Conservation (phyloP, 176 grass and related monocot species). For the Phyllostachys edulis region DNA sequence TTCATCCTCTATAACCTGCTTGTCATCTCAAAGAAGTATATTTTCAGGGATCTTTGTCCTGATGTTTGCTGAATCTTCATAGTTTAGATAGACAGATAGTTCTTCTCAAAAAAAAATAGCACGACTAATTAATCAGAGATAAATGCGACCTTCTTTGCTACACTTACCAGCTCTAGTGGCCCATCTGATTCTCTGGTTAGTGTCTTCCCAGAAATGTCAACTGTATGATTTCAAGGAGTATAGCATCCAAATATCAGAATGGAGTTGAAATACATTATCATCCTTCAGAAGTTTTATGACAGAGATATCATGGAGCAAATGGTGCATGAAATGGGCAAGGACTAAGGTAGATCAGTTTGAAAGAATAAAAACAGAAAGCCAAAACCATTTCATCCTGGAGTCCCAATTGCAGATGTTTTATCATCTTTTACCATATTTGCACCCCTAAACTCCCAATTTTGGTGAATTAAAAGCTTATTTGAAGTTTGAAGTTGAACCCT, state of each 20-base stretch:
- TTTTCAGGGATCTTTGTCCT: conserved; percentile 40
- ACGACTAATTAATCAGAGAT: conserved; percentile 52
- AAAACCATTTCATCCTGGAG: not conserved
- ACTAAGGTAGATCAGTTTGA: conserved; percentile 1
- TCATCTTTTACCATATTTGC: not conserved
- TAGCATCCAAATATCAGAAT: conserved; percentile 36
- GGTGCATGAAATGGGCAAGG: conserved; percentile 18
- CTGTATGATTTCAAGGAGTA: conserved; percentile 54
- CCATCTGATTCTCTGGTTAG: conserved; percentile 54
- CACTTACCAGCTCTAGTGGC: conserved; percentile 50
- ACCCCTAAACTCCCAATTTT: not conserved
- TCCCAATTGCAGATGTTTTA: not conserved
- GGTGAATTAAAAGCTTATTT: not conserved
- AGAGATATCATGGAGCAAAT: conserved; percentile 5
- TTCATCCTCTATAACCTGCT: conserved; percentile 75
- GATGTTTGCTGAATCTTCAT: conserved; percentile 22
- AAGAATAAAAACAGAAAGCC: not conserved
- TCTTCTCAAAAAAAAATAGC: conserved; percentile 47
- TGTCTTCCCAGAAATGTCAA: conserved; percentile 53
- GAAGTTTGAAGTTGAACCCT: no score
- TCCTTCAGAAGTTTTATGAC: not conserved
- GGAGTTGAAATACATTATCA: not conserved
- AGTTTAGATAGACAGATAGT: conserved; percentile 47
- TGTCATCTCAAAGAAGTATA: conserved; percentile 51
- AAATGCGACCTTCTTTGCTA: conserved; percentile 51